Evolutionary conservation across 2,329 filamentous ascomycete species (phyloP).

Genomic region (Aciculosporium take): DNA sequence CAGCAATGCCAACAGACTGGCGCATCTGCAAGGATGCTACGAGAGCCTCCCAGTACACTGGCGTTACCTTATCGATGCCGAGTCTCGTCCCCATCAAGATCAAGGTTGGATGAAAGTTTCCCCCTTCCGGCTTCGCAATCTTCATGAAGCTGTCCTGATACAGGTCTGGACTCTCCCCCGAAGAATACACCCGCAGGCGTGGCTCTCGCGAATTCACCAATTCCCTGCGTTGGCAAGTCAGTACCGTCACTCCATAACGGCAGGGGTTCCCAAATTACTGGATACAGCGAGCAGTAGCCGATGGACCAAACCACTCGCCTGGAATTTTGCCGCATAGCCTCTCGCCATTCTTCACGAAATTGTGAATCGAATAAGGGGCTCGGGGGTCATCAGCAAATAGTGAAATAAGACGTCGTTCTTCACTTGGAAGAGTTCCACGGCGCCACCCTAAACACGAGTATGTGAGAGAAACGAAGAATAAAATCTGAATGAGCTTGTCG

Average conservation of each 20-base stretch:
- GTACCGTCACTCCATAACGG: neutral
- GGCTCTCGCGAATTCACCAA: slow-evolving; percentile 53
- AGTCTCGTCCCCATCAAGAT: slow-evolving; percentile 79
- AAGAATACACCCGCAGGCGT: slow-evolving; percentile 69
- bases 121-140: slow-evolving; percentile 53
- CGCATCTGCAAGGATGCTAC: slow-evolving; percentile 71
- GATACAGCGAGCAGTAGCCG: slow-evolving; percentile 85
- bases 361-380: slow-evolving; percentile 88
- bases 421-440: slow-evolving; percentile 37
- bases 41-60: slow-evolving; percentile 89
- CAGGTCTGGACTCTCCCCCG: slow-evolving; percentile 79
- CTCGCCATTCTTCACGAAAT: slow-evolving; percentile 81
- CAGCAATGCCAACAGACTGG: slow-evolving; percentile 92
- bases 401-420: slow-evolving; percentile 59
- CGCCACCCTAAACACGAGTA: slow-evolving; percentile 50
- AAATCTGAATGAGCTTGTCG: neutral
- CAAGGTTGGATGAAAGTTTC: slow-evolving; percentile 65
- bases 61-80: slow-evolving; percentile 87
- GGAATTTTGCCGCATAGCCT: slow-evolving; percentile 83
- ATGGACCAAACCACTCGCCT: slow-evolving; percentile 98
- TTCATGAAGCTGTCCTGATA: slow-evolving; percentile 81
- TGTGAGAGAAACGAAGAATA: slow-evolving; percentile 2
- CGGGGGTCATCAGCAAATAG: slow-evolving; percentile 76
- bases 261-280: slow-evolving; percentile 43
- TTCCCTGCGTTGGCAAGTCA: slow-evolving; percentile 37